Evolutionary conservation across 495 filamentous ascomycete species (phyloP), one percentile per base, ranked within the genome.

Genomic region (Rhizodiscina lignyota): DNA sequence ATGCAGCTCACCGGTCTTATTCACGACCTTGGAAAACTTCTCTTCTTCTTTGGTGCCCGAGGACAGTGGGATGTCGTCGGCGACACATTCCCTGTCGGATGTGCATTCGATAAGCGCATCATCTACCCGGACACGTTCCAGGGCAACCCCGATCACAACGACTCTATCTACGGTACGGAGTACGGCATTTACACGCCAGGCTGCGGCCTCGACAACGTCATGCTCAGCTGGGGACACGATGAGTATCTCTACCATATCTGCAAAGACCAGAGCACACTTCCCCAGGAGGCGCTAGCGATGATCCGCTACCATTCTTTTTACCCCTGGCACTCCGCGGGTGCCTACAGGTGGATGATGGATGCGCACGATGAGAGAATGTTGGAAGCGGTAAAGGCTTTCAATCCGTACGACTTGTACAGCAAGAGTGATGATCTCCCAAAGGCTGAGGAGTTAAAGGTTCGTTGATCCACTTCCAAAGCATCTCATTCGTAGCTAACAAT

Each of bases 11-110:
- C 74, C 0, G 83, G 84, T 1, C 66, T 91, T n/a, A 78, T 93
- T 43, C 84, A 93, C 54, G 84, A 91, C 43, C 64, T 91, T 11
- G 84, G 84, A 43, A 93, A 91, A 58, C 67, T 91, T 12, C 69
- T 91, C 21, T 87, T 73, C 65, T 85, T 89, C 59, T 82, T 74
- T 54, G 77, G 70, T 34, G 80, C 77, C 6, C 56, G 76, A 38
- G 83, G 84, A 31, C 84, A 93, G 52, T 91, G 84, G 84, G 84
- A 89, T 48, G 82, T 91, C 11, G 83, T 93, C 8, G 84, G 84
- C 12, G 84, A 93, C 47, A 87, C 81, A 0, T 91, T 91, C 59
- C 83, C 84, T 21, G 80, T 93, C n/a, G 84, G 84, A 35, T 86
- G 82, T 47, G 68, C 60, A 31, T 91, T 87, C 42, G 76, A 83